Percentiles rank a stretch among this genome's conserved stretches.
Evolutionary conservation across 148 eudicot genomes (phyloP).

Genomic region (Chenopodium suecicum): DNA sequence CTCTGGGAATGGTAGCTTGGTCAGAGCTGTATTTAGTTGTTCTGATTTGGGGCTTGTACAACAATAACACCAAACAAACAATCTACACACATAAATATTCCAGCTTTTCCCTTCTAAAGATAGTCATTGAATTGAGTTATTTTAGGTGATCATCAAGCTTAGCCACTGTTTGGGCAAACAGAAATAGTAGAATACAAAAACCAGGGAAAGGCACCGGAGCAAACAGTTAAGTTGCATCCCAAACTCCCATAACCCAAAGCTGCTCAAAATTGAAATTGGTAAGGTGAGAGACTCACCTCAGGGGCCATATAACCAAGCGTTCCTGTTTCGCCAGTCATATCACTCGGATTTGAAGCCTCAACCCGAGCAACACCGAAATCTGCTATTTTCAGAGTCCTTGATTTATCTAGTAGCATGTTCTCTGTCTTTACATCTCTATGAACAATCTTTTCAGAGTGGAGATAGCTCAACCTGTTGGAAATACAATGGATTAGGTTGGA

Average conservation of each 20-base stretch:
- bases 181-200: neutral
- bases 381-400: conserved; percentile 88
- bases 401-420: conserved; percentile 91
- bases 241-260: neutral
- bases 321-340: conserved; percentile 99
- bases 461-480: conserved; percentile 77
- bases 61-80: neutral
- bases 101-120: neutral
- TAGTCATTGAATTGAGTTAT: neutral
- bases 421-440: conserved; percentile 98
- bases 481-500: conserved; percentile 1
- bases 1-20: neutral
- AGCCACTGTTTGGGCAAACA: neutral
- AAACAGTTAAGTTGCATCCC: neutral
- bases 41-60: neutral
- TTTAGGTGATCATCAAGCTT: neutral
- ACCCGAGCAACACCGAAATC: conserved; percentile 99
- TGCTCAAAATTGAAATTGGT: neutral
- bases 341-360: conserved; percentile 96
- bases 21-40: too few species aligned
- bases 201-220: neutral
- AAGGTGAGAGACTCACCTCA: conserved; percentile 49
- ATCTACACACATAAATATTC: neutral
- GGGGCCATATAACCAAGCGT: conserved; percentile 99
- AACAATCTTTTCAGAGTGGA: conserved; percentile 90